Base-by-base conservation (phyloP, 805 yeast species). In the Candida stauntonica region DNA sequence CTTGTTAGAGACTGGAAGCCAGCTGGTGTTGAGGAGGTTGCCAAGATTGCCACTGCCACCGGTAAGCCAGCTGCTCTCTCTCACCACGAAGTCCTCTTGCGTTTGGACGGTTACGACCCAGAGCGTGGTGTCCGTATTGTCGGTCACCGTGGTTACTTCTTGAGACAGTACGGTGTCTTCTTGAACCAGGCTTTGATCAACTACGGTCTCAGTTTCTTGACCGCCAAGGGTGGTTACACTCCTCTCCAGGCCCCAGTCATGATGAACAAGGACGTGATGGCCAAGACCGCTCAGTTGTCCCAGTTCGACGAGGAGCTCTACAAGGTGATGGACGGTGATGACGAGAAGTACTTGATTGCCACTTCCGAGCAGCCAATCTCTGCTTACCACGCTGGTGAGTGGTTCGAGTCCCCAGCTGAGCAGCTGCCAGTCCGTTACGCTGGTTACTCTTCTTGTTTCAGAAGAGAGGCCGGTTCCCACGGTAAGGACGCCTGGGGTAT, bases 401-500 rank as follows among this genome's bases (percentile, higher is more conserved):
- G 99, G 99, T 93, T 93, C 56, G 98, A 93, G 70, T 81, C 85
- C 55, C 99, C 99, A 43, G 80, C 81, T 46, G 97, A 89, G 68
- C 99, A 93, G 72, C 76, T 93, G 54, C 99, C 99, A 45, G 77
- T 87, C 48, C 85, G 94, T 68, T 93, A 93, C 60, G 99, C 96
- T 34, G 99, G 99, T 57, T 93, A 84, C 73, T 88, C 97, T 26
- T 85, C 97, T 33, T 93, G 99, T 79, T 93, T 93, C 81, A 82
- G 99, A 69, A 86, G 99, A 72, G 99, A 93, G 72, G 99, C 99
- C 42, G 99, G 99, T 52, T 82, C 96, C 50, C 98, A 91, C 59
- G 99, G 99, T 65, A 91, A 91, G 66, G 99, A 93, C 60, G 99
- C 99, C 35, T 93, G 99, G 99, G 99, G 99, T 69, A 88, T 93